These are phyloP conservation scores for Stagonosporopsis rhizophila DNA, from an alignment of 2,329 filamentous ascomycete species.

Conservation along the genomic window DNA sequence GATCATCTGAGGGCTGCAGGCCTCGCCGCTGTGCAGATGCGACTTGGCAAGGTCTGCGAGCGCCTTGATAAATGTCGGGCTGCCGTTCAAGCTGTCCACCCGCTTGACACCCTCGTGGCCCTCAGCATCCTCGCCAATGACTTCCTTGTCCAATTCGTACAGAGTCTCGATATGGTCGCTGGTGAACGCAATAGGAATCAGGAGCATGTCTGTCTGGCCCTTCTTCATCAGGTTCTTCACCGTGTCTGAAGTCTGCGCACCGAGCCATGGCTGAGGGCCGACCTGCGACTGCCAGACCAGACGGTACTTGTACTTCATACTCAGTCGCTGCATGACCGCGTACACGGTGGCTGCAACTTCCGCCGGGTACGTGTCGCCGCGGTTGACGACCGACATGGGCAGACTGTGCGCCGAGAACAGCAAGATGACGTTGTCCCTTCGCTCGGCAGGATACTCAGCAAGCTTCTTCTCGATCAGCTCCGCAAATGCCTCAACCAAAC, in stretches of 20 bases:
- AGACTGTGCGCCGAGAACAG: slow-evolving; percentile 95
- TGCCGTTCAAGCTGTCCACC: slow-evolving; percentile 91
- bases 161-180: slow-evolving; percentile 99
- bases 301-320: slow-evolving; percentile 88
- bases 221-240: slow-evolving; percentile 89
- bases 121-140: slow-evolving; percentile 80
- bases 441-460: slow-evolving; percentile 81
- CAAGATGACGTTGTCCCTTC: slow-evolving; percentile 79
- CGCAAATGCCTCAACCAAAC: slow-evolving; percentile 90
- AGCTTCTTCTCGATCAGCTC: slow-evolving; percentile 89
- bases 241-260: slow-evolving; percentile 87
- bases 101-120: slow-evolving; percentile 71
- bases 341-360: slow-evolving; percentile 96
- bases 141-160: slow-evolving; percentile 91
- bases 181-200: slow-evolving; percentile 96
- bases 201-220: slow-evolving; percentile 86
- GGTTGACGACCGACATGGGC: slow-evolving; percentile 96
- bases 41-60: slow-evolving; percentile 84
- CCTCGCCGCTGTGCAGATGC: slow-evolving; percentile 74
- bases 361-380: slow-evolving; percentile 93
- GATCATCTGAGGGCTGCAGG: slow-evolving; percentile 85
- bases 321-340: slow-evolving; percentile 91
- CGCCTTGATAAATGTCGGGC: slow-evolving; percentile 85
- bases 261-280: slow-evolving; percentile 92
- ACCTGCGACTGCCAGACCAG: slow-evolving; percentile 99